Evolutionary conservation across 495 filamentous ascomycete species (phyloP).

Genomic region (Niebla homalea): DNA sequence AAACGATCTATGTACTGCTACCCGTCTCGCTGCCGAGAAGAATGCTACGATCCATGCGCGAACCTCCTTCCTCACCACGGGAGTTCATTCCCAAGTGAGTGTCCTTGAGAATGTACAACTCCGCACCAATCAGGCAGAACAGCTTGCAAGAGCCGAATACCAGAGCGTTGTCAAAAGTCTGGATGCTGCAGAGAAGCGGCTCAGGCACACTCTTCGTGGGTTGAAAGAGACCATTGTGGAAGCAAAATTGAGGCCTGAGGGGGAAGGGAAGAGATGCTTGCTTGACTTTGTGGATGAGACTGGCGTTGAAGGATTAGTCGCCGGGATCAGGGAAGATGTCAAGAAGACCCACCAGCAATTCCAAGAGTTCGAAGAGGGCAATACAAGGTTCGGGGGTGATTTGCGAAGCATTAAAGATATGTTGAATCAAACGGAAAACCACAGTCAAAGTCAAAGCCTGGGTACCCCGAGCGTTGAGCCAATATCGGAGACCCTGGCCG

Average conservation of each 20-base stretch:
- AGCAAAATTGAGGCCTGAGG: constrained; percentile 52
- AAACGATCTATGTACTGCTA: constrained; percentile 69
- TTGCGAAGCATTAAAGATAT: constrained; percentile 42
- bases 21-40: constrained; percentile 64
- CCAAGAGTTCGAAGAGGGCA: constrained; percentile 35
- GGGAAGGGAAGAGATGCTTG: constrained; percentile 55
- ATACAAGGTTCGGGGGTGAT: constrained; percentile 40
- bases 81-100: constrained; percentile 58
- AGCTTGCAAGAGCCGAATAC: constrained; percentile 42
- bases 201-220: constrained; percentile 56
- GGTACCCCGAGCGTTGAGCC: constrained; percentile 33
- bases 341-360: constrained; percentile 42
- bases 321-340: constrained; percentile 55
- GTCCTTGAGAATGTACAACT: constrained; percentile 54
- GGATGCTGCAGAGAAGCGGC: constrained; percentile 57
- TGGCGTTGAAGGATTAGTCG: constrained; percentile 54
- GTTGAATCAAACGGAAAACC: constrained; percentile 8
- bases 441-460: constrained; percentile 21
- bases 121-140: constrained; percentile 19
- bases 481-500: constrained; percentile 54
- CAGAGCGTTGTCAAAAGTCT: constrained; percentile 51
- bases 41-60: constrained; percentile 65
- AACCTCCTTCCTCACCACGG: constrained; percentile 59
- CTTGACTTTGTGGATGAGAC: constrained; percentile 85
- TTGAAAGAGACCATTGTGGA: constrained; percentile 64